Evolutionary conservation across 768 basidiomycete species (phyloP), one percentile per base, ranked within the genome.

Genomic region (Boletus rex-veris): DNA sequence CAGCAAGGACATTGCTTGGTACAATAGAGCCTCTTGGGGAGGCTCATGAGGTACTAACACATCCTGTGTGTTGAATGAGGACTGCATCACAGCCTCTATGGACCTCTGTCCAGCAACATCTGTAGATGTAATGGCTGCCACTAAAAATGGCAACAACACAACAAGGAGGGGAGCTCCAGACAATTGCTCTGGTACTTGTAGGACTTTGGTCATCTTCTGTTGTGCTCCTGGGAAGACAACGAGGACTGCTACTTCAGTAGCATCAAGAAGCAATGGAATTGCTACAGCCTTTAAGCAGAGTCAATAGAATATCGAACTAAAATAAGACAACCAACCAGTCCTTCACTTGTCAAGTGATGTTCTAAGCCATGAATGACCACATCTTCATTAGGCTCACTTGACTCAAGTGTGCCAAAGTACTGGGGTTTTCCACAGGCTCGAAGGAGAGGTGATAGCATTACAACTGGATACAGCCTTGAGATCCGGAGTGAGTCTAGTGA

Each of bases 401-500:
- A 72, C 24, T 69, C 73, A 6, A 89, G 56, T 50, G 74, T 75
- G 3, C 78, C 86, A 58, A 79, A 71, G 54, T 88, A 86, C 19
- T 80, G 73, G 16, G 75, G 68, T 16, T 69, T 71, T 28, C 76
- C 71, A 62, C 81, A 84, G 7, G 81, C 78, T 10, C 69, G 70
- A 39, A 84, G 63, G 12, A 88, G 68, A 3, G 73, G 52, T 18
- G 69, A 60, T 19, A 86, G 57, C 48, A 85, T 81, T 9, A 69
- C 58, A 8, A 76, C 63, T 57, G 80, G 68, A 60, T 85, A 77
- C 5, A 87, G 68, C 41, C 73, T 79, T 11, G 70, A 60, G 26
- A 85, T 72, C 24, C 67, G 65, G 12, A 88, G 59, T 8, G 69
- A 74, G 37, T 79, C 71, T 16, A 70, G 61, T 7, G 71, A 40